Percentiles rank a stretch among this genome's conserved stretches.
phyloP scores from a whole-genome alignment of 768 basidiomycete genomes.

The Collybia sp. region DNA sequence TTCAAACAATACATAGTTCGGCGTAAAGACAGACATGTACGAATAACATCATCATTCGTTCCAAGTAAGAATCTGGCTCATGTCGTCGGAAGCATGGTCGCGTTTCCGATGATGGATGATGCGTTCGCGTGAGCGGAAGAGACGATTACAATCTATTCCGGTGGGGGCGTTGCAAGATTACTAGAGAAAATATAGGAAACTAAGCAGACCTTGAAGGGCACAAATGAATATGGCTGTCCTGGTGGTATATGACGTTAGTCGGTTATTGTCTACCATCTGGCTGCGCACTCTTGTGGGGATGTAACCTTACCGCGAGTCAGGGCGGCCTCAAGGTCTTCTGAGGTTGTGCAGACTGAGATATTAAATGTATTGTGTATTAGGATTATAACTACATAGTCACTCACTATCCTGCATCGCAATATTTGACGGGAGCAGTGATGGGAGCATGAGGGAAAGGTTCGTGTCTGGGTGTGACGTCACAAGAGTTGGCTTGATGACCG shows the following conservation, averaged over 20 bases:
- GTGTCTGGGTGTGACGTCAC: slow-evolving; percentile 30
- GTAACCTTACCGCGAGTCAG: slow-evolving; percentile 52
- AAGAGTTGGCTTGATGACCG: neutral
- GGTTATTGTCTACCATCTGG: neutral
- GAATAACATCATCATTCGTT: slow-evolving; percentile 38
- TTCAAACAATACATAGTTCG: too few relatives aligned
- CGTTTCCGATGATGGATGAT: slow-evolving; percentile 69
- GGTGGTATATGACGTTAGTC: neutral
- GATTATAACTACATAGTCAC: slow-evolving; percentile 11
- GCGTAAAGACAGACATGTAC: neutral
- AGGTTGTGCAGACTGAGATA: slow-evolving; percentile 45
- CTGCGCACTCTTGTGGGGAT: slow-evolving; percentile 59
- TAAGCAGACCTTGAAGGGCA: slow-evolving; percentile 45
- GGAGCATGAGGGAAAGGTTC: slow-evolving; percentile 27
- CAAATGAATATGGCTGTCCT: slow-evolving; percentile 86
- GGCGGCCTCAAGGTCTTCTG: slow-evolving; percentile 46
- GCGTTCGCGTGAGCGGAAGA: slow-evolving; percentile 68
- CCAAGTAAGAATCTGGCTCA: slow-evolving; percentile 64
- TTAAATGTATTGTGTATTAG: neutral
- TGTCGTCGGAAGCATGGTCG: slow-evolving; percentile 55
- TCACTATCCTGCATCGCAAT: slow-evolving; percentile 50
- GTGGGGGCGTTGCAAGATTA: neutral
- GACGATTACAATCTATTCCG: slow-evolving; percentile 55
- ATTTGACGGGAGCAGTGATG: slow-evolving; percentile 43
- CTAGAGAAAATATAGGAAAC: too few relatives aligned